phyloP scores from a whole-genome alignment of 805 yeast genomes.

The Kuraishia hungarica region DNA sequence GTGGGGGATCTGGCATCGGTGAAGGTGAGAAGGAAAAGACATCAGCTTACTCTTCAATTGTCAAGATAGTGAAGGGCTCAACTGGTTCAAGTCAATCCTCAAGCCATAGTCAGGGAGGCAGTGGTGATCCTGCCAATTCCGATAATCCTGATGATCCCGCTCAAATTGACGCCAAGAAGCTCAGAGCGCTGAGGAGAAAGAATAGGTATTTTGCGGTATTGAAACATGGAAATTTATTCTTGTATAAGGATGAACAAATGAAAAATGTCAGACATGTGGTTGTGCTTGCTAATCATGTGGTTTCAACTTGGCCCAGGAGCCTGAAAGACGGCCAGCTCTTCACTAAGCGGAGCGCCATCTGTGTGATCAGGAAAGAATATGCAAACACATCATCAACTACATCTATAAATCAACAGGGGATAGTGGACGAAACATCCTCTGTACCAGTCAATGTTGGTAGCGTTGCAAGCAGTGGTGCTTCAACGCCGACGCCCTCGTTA shows the following conservation, averaged over 20 bases:
- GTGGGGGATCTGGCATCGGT: constrained; percentile 1
- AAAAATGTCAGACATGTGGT: constrained; percentile 70
- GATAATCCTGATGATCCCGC: constrained; percentile 14
- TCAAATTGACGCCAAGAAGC: constrained; percentile 25
- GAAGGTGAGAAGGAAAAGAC: constrained; percentile 1
- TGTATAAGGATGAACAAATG: constrained; percentile 66
- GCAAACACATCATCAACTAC: neutral
- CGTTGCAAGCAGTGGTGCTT: neutral
- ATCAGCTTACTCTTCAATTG: constrained; percentile 2
- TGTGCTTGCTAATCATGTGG: constrained; percentile 60
- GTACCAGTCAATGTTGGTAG: neutral
- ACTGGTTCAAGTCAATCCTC: neutral
- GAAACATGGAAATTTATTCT: constrained; percentile 80
- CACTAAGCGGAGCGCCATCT: constrained; percentile 72
- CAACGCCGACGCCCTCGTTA: neutral
- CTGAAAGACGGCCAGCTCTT: constrained; percentile 72
- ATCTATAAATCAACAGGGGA: neutral
- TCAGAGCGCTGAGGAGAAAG: constrained; percentile 35
- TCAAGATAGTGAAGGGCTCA: constrained; percentile 13
- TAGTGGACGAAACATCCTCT: neutral
- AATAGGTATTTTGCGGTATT: constrained; percentile 63
- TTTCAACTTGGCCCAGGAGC: constrained; percentile 79
- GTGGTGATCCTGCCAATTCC: neutral
- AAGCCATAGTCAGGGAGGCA: neutral
- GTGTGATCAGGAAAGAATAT: constrained; percentile 22